Conservation (phyloP, 345 rosid species). For the Salix udensis region DNA sequence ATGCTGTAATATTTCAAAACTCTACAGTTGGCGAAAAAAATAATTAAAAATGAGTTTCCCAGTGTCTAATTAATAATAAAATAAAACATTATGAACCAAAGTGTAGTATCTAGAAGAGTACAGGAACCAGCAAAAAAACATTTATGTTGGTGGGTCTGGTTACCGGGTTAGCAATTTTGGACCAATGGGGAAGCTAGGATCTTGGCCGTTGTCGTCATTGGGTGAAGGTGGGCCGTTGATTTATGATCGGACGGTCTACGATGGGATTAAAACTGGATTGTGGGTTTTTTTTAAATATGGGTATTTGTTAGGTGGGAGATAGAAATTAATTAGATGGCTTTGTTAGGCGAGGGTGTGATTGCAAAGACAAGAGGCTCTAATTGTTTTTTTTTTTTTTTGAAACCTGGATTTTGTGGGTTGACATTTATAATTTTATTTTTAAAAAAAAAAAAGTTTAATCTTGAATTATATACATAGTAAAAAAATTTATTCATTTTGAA, state of each 20-base stretch:
- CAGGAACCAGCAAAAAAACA: not conserved
- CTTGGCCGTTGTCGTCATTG: constrained; percentile 11
- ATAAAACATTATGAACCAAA: not conserved
- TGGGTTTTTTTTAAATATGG: not conserved
- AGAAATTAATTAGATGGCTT: not conserved
- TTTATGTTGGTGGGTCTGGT: not conserved
- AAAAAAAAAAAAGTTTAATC: not conserved
- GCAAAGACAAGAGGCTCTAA: not conserved
- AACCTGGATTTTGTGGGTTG: not conserved
- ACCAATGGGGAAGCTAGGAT: constrained; percentile 13
- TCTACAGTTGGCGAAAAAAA: too few relatives aligned
- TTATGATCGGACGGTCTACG: not conserved
- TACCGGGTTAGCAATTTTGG: constrained; percentile 3
- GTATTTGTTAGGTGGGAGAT: not conserved
- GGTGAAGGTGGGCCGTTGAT: constrained; percentile 11
- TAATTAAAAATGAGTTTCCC: not conserved
- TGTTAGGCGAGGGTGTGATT: not conserved
- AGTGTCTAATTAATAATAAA: too few relatives aligned
- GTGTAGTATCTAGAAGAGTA: not conserved
- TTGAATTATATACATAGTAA: not conserved
- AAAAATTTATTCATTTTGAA: not conserved
- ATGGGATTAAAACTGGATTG: not conserved
- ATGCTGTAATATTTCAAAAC: too few relatives aligned
- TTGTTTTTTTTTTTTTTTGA: not conserved
- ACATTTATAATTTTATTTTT: too few relatives aligned